Percentiles rank a stretch among this genome's conserved stretches.
Conservation (phyloP, 768 basidiomycete genomes). For the Tricholoma bakamatsutake region DNA sequence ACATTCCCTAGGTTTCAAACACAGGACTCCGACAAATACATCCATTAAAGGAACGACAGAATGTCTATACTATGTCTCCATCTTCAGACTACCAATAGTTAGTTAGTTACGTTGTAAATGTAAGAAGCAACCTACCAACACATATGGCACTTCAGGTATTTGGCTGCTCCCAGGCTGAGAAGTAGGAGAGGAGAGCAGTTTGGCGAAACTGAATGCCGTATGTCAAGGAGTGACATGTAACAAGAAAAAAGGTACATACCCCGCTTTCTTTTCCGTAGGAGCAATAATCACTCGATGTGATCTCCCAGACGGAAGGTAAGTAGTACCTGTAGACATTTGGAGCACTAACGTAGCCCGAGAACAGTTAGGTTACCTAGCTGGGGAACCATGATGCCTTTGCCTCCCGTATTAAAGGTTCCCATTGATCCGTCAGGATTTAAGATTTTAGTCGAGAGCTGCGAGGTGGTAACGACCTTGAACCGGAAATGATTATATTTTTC, state of each 20-base stretch:
- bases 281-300: conserved; percentile 31
- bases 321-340: conserved; percentile 20
- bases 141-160: conserved; percentile 10
- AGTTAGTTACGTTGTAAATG: not conserved
- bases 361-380: conserved; percentile 44
- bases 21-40: not conserved
- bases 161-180: conserved; percentile 14
- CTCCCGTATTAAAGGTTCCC: conserved; percentile 62
- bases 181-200: conserved; percentile 27
- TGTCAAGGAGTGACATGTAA: not conserved
- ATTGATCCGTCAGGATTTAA: conserved; percentile 55
- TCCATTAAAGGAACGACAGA: not conserved
- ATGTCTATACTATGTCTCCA: conserved; percentile 1
- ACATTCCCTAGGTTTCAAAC: too few species aligned
- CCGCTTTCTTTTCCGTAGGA: conserved; percentile 27
- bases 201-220: conserved; percentile 18
- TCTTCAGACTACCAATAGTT: conserved; percentile 1
- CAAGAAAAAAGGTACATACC: conserved; percentile 22
- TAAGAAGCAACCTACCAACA: conserved; percentile 9
- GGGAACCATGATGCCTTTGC: conserved; percentile 59
- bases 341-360: conserved; percentile 2
- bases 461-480: conserved; percentile 43
- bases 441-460: conserved; percentile 66
- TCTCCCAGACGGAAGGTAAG: conserved; percentile 34
- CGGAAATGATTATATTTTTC: not conserved